Evolutionary conservation across 2,329 filamentous ascomycete species (phyloP).

Genomic region (Pseudogymnoascus sp.): DNA sequence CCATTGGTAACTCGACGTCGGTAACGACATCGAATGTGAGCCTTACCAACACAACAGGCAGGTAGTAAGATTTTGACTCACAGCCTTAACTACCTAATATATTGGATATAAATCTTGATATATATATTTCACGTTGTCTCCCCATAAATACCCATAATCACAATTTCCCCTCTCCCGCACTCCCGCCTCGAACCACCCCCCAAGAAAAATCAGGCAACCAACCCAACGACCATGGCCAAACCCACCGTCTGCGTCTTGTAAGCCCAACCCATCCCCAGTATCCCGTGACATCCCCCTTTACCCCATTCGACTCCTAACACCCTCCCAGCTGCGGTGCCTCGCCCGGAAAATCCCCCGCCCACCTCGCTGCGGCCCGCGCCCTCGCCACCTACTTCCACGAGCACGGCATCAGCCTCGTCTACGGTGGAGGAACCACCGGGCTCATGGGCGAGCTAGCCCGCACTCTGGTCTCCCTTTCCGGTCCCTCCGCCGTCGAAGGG

Average conservation of each 20-base stretch:
- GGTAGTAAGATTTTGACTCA: background rate
- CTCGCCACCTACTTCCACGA: conserved; percentile 67
- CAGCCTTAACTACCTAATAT: background rate
- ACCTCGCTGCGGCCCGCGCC: conserved; percentile 66
- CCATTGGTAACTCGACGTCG: background rate
- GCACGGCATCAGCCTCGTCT: conserved; percentile 51
- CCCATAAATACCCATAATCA: background rate
- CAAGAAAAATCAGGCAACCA: background rate
- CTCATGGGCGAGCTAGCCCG: conserved; percentile 88
- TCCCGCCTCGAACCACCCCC: background rate
- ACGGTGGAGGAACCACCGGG: conserved; percentile 80
- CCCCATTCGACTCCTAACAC: background rate
- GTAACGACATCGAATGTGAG: background rate
- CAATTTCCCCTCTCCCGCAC: background rate
- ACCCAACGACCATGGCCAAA: background rate
- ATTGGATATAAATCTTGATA: background rate
- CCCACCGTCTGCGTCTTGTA: conserved; percentile 2
- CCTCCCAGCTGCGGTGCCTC: conserved; percentile 63
- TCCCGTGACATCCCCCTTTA: background rate
- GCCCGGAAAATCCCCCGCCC: conserved; percentile 58
- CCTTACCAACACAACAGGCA: background rate
- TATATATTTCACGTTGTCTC: background rate
- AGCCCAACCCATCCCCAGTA: background rate
- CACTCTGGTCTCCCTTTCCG: conserved; percentile 71
- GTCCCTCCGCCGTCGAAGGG: conserved; percentile 73